Base-by-base conservation (phyloP, 78 protist genomes). In the Isochrysis galbana region DNA sequence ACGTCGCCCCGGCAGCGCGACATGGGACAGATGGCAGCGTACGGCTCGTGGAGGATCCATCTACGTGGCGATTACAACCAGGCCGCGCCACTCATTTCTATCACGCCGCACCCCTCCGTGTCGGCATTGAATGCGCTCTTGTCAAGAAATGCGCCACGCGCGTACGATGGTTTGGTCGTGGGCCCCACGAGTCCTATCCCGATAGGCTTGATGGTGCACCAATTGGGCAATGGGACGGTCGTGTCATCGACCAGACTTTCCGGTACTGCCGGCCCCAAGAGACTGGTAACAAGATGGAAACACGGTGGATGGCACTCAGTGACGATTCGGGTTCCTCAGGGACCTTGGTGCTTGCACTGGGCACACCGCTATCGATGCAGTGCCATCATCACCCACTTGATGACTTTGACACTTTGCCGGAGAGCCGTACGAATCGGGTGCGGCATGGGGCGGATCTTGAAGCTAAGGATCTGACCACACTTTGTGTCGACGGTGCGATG, bases 161-260 rank as follows among this genome's bases (percentile, higher is more conserved):
- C 82, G 41, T 72, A 17, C 82, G 47, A 22, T 86, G 70, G 72
- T 14, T 21, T 32, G 91, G 91, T 11, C 42, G 14, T 5, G 91
- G 91, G 32, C 84, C 83, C 0, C 91, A 89, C 83, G 91, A 89
- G 83, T 42, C 2, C 41, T 89, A 89, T 54, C 39, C 38, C 32
- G 91, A 89, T 41, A 32, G 91, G 67, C 21, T 4, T 21, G 47
- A n/a, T 1, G n/a, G 47, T 17, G 91, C 86, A 41, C 55, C 47
- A 21, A 29, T 89, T 26, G 78, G 86, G 3, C 29, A 17, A 32
- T 61, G 74, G 74, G 74, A 7, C n/a, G 74, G 74, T 32, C 2
- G n/a, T 10, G 74, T 61, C 36, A 32, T 32, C 74, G 74, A 3
- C 5, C 74, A 61, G 74, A 61, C 74, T 2, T 11, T 17, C 74